phyloP scores from a whole-genome alignment of 2,329 filamentous ascomycete species.

The Ceratocystis ficicola region DNA sequence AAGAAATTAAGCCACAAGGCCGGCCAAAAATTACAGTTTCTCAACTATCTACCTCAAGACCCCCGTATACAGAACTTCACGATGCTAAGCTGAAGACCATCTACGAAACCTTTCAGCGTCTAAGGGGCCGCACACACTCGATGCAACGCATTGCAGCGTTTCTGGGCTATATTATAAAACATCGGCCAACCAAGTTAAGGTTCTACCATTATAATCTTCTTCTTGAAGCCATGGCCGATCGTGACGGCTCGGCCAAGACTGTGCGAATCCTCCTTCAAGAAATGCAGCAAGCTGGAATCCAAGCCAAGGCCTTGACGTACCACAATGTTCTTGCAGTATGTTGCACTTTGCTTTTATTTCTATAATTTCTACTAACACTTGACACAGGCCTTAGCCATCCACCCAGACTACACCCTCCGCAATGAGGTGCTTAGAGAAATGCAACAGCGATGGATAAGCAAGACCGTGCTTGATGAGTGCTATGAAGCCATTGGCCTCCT shows the following conservation, averaged over 20 bases:
- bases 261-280: slow-evolving; percentile 56
- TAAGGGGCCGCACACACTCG: slow-evolving; percentile 28
- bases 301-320: slow-evolving; percentile 54
- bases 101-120: slow-evolving; percentile 37
- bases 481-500: slow-evolving; percentile 62
- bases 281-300: slow-evolving; percentile 51
- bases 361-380: not conserved
- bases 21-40: slow-evolving; percentile 17
- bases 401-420: slow-evolving; percentile 73
- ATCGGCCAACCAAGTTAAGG: slow-evolving; percentile 44
- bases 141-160: slow-evolving; percentile 27
- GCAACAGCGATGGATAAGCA: slow-evolving; percentile 52
- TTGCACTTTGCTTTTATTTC: not conserved
- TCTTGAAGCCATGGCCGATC: slow-evolving; percentile 57
- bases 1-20: not conserved
- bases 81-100: slow-evolving; percentile 31
- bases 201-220: slow-evolving; percentile 59
- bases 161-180: slow-evolving; percentile 46
- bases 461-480: slow-evolving; percentile 44
- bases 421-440: slow-evolving; percentile 60
- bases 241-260: slow-evolving; percentile 53
- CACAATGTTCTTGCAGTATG: slow-evolving; percentile 57
- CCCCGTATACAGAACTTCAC: slow-evolving; percentile 25
- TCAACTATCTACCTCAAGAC: slow-evolving; percentile 12
- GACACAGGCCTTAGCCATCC: slow-evolving; percentile 55